Base-by-base conservation (phyloP, 768 basidiomycete species). In the Favolaschia claudopus region DNA sequence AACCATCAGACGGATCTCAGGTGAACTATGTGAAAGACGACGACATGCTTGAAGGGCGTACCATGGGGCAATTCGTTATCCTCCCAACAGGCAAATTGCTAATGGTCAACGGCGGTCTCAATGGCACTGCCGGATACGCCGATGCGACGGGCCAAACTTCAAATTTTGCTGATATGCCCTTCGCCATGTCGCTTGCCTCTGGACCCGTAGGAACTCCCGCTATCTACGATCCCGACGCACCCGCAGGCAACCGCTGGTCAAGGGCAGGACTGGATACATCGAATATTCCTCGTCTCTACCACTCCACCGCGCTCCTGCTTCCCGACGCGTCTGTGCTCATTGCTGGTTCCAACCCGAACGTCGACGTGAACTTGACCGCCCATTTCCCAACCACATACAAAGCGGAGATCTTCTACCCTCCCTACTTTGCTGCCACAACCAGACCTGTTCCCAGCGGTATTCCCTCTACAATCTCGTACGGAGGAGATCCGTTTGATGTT, bases 341-440 rank as follows among this genome's bases (percentile, higher is more conserved):
- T 63, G 93, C 93, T 28, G 96, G 96, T 7, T 94, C 93, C 29
- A 98, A 98, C 76, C 95, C 96, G 1, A 96, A 96, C 69, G 80
- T 91, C 31, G 95, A 98, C 66, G 89, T 90, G 59, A 88, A 89
- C 66, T 59, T 77, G 31, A 72, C 77, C n/a, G 82, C 84, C 10
- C 34, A 79, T 32, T 94, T 80, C 79, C 88, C 89, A 1, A 94
- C 94, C 2, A 85, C 88, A 25, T 96, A 95, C 68, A 78, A 85
- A 29, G 88, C 90, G 1, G 95, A 96, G 71, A 82, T 89, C 36
- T 99, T 95, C 80, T 98, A 95, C 77, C 96, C 96, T 0, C 81
- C 87, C 12, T 99, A 96, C 77, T 98, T 90, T 78, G 79, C 83
- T 36, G 82, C 89, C 12, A 68, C 74, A 40, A 78, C 79, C 0